Evolutionary conservation across 2,329 filamentous ascomycete species (phyloP).

Genomic region (Plenodomus lindquistii): DNA sequence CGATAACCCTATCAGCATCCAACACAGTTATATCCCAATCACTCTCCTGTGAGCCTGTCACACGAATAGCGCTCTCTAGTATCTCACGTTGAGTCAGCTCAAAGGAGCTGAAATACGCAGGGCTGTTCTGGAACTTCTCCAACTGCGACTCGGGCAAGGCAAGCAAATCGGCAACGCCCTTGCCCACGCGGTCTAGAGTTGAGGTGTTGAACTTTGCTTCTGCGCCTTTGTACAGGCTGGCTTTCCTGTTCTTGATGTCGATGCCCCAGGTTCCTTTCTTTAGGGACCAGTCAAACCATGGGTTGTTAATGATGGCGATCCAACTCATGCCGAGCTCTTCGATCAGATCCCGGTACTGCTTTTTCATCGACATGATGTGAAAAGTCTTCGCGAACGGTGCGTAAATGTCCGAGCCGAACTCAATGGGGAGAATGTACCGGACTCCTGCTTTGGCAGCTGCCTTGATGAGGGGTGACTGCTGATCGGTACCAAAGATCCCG

Average conservation of each 20-base stretch:
- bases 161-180: conserved; percentile 2
- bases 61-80: conserved; percentile 3
- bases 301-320: conserved; percentile 6
- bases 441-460: conserved; percentile 9
- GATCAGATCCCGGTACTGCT: conserved; percentile 8
- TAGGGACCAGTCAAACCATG: conserved; percentile 9
- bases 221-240: conserved; percentile 1
- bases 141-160: conserved; percentile 7
- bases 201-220: conserved; percentile 5
- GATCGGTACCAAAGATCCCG: not conserved
- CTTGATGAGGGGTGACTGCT: conserved; percentile 4
- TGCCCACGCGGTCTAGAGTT: conserved; percentile 5
- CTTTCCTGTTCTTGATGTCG: conserved; percentile 3
- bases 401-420: conserved; percentile 9
- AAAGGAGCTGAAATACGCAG: conserved; percentile 38
- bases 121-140: conserved; percentile 24
- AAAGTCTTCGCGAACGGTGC: not conserved
- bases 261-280: conserved; percentile 3
- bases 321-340: conserved; percentile 7
- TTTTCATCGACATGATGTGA: conserved; percentile 5
- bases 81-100: conserved; percentile 16
- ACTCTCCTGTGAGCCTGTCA: conserved; percentile 4
- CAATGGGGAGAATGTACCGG: conserved; percentile 5
- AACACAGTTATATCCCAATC: conserved; percentile 52
- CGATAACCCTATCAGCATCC: conserved; percentile 51